Evolutionary conservation across 148 eudicot genomes (phyloP).

Genomic region (Diospyros kaki): DNA sequence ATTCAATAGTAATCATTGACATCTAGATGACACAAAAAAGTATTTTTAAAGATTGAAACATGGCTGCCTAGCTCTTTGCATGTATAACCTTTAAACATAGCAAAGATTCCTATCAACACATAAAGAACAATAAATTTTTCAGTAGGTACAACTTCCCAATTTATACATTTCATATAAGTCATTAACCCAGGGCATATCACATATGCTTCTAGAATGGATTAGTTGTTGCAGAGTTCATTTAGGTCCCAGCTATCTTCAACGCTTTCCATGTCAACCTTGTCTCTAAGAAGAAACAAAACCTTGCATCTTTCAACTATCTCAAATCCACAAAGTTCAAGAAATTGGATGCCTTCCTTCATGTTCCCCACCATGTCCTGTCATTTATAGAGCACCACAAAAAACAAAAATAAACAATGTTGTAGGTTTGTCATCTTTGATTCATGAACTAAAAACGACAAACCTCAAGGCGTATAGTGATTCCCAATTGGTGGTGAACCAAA

Average conservation of each 20-base stretch:
- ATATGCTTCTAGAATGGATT: constrained; percentile 10
- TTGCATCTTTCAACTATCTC: constrained; percentile 43
- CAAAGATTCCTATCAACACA: neutral
- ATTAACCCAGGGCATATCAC: neutral
- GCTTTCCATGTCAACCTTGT: constrained; percentile 45
- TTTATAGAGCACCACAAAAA: neutral
- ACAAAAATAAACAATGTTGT: too few relatives aligned
- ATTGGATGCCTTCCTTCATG: constrained; percentile 49
- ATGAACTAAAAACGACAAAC: too few relatives aligned
- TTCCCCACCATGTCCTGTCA: constrained; percentile 67
- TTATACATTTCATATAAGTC: neutral
- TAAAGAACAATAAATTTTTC: neutral
- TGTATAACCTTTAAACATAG: neutral
- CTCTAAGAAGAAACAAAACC: constrained; percentile 52
- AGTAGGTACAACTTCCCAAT: neutral
- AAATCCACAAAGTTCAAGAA: constrained; percentile 90
- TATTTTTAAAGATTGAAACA: too few relatives aligned
- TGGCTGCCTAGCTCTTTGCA: neutral
- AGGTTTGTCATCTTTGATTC: too few relatives aligned
- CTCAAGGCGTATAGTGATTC: too few relatives aligned
- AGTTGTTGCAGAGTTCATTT: constrained; percentile 49
- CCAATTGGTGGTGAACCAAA: too few relatives aligned
- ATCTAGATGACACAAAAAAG: too few relatives aligned
- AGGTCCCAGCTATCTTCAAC: constrained; percentile 44
- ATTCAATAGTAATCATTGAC: too few relatives aligned